Base-by-base conservation (phyloP, 2,329 filamentous ascomycete species). In the Capronia coronata region DNA sequence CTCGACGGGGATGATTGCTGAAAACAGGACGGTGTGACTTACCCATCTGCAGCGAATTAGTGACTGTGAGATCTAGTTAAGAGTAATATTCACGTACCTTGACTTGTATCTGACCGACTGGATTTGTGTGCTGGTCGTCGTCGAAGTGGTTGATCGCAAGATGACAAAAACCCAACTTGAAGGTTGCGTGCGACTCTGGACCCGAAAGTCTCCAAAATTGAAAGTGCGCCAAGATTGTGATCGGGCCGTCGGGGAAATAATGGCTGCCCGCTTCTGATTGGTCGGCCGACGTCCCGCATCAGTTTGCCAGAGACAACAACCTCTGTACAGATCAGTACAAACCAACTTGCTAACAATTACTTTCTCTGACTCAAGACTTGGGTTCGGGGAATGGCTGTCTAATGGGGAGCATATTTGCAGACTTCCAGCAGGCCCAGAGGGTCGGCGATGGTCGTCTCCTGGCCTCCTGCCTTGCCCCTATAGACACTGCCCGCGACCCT, bases 331-430 rank as follows among this genome's bases (percentile, higher is more conserved):
- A 19, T 18, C 18, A 21, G 13, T 19, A 5, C 19, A 18, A 35
- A 19, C 18, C 18, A 21, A 27, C 16, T 10, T 38, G 19, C 11
- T 16, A n/a, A 29, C 2, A 18, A 18, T 11, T 38, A 22, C 29
- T 23, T 4, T 27, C 39, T 18, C 34, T 40, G 13, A n/a, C 6
- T 25, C 13, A 41, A 41, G 4, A 7, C 2, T 21, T 41, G 38
- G 30, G 41, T 18, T 29, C 23, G 18, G 19, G 23, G n/a, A 32
- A 9, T 30, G 22, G 3, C n/a, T 30, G 30, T 40, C 41, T 48
- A 47, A 90, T 94, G 88, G 82, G 90, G 63, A 71, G 75, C 45
- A 71, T 93, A 44, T 85, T 94, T 62, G 71, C 75, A 35, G 80
- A 86, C 52, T 94, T 95, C 65, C 80, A 78, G 48, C 71, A 78